Percentiles rank a stretch among this genome's conserved stretches.
These are phyloP conservation scores for Parastagonospora nodorum DNA, from an alignment of 2,329 filamentous ascomycete species.

Conservation along the genomic window DNA sequence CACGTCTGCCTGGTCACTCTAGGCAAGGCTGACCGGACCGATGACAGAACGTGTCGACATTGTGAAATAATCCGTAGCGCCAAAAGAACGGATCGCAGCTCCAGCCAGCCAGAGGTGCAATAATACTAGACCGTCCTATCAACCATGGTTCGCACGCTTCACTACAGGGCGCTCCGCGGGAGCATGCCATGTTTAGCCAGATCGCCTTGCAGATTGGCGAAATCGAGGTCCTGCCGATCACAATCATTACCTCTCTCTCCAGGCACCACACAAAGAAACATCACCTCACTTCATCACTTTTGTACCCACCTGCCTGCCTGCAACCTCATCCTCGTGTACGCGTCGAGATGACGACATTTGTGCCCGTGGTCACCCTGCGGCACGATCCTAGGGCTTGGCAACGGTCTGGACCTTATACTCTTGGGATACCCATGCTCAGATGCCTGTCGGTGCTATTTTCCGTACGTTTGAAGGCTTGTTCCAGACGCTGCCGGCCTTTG, in stretches of 20 bases:
- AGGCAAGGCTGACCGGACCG: too few species aligned
- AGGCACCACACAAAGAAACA: too few species aligned
- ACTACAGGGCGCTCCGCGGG: not conserved
- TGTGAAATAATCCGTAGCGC: too few species aligned
- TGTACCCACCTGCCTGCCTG: too few species aligned
- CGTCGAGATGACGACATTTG: slow-evolving; percentile 24
- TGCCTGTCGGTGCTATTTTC: not conserved
- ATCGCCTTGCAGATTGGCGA: not conserved
- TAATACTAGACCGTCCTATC: not conserved
- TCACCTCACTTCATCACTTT: too few species aligned
- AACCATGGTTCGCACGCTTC: not conserved
- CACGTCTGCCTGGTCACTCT: too few species aligned
- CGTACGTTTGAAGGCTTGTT: not conserved
- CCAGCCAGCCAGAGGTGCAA: too few species aligned
- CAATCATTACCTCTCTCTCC: too few species aligned
- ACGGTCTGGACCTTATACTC: slow-evolving; percentile 24
- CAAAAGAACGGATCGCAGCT: too few species aligned
- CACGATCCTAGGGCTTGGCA: slow-evolving; percentile 28
- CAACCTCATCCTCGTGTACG: not conserved
- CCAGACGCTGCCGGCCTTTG: not conserved
- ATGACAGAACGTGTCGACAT: too few species aligned
- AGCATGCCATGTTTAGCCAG: not conserved
- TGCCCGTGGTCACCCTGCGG: slow-evolving; percentile 6
- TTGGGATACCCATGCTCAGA: not conserved
- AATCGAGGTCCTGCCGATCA: too few species aligned